Base-by-base conservation (phyloP, 1,139 yeast genomes). In the Taphrina confusa region DNA sequence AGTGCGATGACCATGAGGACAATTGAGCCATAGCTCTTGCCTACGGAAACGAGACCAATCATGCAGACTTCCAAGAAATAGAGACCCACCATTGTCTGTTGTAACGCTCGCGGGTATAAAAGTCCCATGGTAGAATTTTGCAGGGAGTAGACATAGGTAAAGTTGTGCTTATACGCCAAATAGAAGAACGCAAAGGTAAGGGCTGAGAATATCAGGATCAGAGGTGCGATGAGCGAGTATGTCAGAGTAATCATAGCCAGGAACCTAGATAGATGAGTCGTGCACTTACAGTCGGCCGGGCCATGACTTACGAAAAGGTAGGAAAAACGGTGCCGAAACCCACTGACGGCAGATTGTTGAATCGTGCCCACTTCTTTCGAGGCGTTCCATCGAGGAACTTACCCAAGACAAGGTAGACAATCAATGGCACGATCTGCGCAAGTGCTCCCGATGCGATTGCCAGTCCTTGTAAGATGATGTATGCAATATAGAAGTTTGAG, bases 21-120 rank as follows among this genome's bases (percentile, higher is more conserved):
- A 65, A 91, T 80, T 51, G 96, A 95, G 40, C 96, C 97, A 96
- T 96, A 91, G 61, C 95, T 87, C 78, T 89, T 88, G 65, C 95
- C 94, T 68, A 90, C 89, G 27, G 83, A 88, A 71, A 90, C 89
- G 65, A 92, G 77, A 61, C 95, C 97, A 65, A 91, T 74, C 69
- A 92, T 70, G 75, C 96, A 88, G 31, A 90, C 73, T 73, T 92
- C 92, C 20, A 94, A 95, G 66, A 92, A 73, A 72, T 92, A 92
- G 49, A 92, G 74, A 61, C 97, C 97, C 42, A 87, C 84, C 70
- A 92, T 83, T 0, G 92, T 84, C 74, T 92, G 96, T 73, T 84
- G 85, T 64, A 92, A 75, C 1, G 97, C 97, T 66, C 85, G 80
- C 61, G 96, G 95, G 71, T 89, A 92, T 73, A 85, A 85, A 63